Evolutionary conservation across 106 monocot species (phyloP).

Genomic region (Phalaenopsis equestris): DNA sequence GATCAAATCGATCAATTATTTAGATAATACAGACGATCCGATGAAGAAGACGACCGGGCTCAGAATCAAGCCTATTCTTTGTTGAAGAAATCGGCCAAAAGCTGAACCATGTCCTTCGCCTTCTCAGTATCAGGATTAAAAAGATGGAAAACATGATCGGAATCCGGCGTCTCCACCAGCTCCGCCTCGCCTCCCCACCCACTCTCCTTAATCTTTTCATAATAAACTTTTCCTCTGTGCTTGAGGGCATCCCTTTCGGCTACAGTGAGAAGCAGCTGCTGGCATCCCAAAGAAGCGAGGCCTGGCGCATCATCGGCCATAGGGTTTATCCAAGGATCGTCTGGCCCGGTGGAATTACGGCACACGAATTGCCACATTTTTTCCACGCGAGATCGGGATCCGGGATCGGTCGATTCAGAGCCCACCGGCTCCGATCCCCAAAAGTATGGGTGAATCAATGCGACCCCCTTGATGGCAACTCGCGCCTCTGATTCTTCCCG

Average conservation of each 20-base stretch:
- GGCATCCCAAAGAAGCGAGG: neutral
- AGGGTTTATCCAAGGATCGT: slow-evolving; percentile 9
- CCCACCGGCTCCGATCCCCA: slow-evolving; percentile 8
- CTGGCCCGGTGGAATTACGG: neutral
- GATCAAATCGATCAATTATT: neutral
- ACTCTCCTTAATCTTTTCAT: slow-evolving; percentile 7
- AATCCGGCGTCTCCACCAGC: slow-evolving; percentile 7
- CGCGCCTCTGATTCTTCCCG: neutral
- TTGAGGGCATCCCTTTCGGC: neutral
- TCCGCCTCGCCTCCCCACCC: slow-evolving; percentile 1
- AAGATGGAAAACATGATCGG: slow-evolving; percentile 10
- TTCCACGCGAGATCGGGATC: neutral
- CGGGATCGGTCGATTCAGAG: slow-evolving; percentile 1
- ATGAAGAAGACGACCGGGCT: neutral
- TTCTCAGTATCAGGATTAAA: neutral
- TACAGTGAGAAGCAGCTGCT: neutral
- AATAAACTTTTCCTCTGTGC: slow-evolving; percentile 9
- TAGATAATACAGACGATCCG: neutral
- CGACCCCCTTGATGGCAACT: neutral
- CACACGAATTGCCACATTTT: neutral
- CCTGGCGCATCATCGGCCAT: neutral
- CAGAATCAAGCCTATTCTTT: neutral
- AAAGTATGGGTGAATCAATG: slow-evolving; percentile 7
- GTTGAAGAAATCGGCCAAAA: slow-evolving; percentile 7
- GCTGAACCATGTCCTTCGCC: neutral